Evolutionary conservation across 768 basidiomycete species (phyloP).

Genomic region (Leucocoprinus birnbaumii): DNA sequence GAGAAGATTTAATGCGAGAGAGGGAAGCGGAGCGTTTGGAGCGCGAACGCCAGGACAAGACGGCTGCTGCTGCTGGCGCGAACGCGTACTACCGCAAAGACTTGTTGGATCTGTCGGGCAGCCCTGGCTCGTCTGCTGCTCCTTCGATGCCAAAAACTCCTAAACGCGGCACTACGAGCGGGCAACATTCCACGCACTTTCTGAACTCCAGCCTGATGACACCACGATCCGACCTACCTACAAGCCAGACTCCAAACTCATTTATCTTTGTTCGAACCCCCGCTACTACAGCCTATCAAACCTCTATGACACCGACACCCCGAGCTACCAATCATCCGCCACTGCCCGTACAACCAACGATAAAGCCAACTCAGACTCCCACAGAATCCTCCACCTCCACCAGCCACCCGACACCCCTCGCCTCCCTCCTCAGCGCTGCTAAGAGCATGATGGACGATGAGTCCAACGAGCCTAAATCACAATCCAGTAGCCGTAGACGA

Average conservation of each 20-base stretch:
- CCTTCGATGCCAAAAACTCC: slow-evolving; percentile 18
- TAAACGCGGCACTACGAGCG: slow-evolving; percentile 14
- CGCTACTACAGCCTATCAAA: slow-evolving; percentile 13
- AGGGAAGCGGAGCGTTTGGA: slow-evolving; percentile 28
- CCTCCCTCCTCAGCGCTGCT: slow-evolving; percentile 60
- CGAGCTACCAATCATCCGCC: slow-evolving; percentile 3
- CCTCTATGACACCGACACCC: slow-evolving; percentile 13
- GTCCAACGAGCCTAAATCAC: slow-evolving; percentile 21
- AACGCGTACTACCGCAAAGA: slow-evolving; percentile 19
- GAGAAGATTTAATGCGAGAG: slow-evolving; percentile 28
- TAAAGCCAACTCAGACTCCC: slow-evolving; percentile 3
- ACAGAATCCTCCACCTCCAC: slow-evolving; percentile 9
- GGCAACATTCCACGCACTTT: slow-evolving; percentile 4
- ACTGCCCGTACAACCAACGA: background rate
- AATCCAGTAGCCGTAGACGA: slow-evolving; percentile 15
- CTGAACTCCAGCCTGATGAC: slow-evolving; percentile 8
- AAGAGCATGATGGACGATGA: slow-evolving; percentile 48
- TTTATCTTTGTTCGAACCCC: slow-evolving; percentile 26
- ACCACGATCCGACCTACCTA: slow-evolving; percentile 2
- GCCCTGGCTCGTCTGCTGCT: slow-evolving; percentile 13
- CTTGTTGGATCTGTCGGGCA: slow-evolving; percentile 11
- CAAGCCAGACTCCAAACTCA: slow-evolving; percentile 16
- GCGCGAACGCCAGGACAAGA: slow-evolving; percentile 24
- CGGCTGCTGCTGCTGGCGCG: slow-evolving; percentile 20
- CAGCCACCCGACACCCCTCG: slow-evolving; percentile 40